Evolutionary conservation across 2,329 filamentous ascomycete species (phyloP), one percentile per base, ranked within the genome.

Genomic region (Fusarium sp.): DNA sequence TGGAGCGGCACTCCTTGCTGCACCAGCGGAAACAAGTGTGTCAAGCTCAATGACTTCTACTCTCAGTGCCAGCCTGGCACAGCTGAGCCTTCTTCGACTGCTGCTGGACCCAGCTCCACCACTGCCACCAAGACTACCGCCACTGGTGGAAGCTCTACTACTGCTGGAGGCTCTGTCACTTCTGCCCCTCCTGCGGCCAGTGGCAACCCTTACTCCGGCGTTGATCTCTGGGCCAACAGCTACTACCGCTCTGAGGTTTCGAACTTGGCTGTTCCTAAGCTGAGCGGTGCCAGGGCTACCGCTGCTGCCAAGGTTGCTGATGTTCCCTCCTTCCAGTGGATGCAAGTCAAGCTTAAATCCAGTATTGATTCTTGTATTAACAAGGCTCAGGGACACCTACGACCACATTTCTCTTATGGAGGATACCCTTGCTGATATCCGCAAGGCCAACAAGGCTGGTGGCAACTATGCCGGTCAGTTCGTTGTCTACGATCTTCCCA

Each of bases 221-320:
- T 88, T 57, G 79, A 83, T 57, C 81, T 86, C 75, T 89, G 86
- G 84, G 85, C 87, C 77, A 90, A 90, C 81, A 80, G 79, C 63
- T 89, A 85, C 82, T 90, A 90, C 76, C 83, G 85, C n/a, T 87
- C 86, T 24, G 87, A 90, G 79, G 84, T 90, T 64, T 83, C 84
- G 63, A 85, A 79, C 41, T 81, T 87, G 24, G 92, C 92, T 13
- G 87, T 93, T 26, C 91, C 92, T 14, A 89, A 88, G 22, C 81
- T 94, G 68, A 88, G 88, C 15, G 85, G 87, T 9, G 84, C 88
- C 30, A 82, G 88, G 78, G 86, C 86, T 20, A 86, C 88, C 24
- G 86, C 85, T 69, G 87, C 87, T 11, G 84, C 85, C 26, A 85
- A 84, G 54, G 87, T 87, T 41, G 87, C 86, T 63, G 82, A 87